Percentiles rank a stretch among this genome's conserved stretches.
phyloP scores from a whole-genome alignment of 148 eudicot genomes.

The Pouteria glomerata region DNA sequence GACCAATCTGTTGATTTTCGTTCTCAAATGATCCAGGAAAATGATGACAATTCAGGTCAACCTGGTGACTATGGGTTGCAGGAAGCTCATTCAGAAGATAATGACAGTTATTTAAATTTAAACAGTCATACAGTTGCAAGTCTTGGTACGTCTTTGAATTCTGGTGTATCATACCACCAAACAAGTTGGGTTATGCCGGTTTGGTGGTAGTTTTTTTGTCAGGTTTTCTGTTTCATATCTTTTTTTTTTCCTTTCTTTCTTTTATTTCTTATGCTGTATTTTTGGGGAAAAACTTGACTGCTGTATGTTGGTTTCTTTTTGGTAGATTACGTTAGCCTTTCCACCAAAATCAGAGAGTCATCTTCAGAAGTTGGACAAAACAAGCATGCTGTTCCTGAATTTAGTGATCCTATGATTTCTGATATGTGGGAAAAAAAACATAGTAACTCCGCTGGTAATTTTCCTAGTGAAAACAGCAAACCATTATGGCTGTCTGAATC shows the following conservation, averaged over 20 bases:
- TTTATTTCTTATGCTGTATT: not conserved
- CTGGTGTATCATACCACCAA: slow-evolving; percentile 18
- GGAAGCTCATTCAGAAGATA: slow-evolving; percentile 23
- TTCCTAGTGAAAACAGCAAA: slow-evolving; percentile 25
- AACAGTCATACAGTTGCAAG: slow-evolving; percentile 23
- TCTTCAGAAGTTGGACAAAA: slow-evolving; percentile 29
- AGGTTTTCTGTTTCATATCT: not conserved
- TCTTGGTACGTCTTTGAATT: slow-evolving; percentile 24
- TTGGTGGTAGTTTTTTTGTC: slow-evolving; percentile 20
- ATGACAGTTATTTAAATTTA: slow-evolving; percentile 19
- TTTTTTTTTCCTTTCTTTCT: not conserved
- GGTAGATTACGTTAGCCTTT: slow-evolving; percentile 34
- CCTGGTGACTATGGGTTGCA: slow-evolving; percentile 27
- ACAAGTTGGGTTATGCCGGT: slow-evolving; percentile 34
- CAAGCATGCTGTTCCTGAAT: slow-evolving; percentile 10
- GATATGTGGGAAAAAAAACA: slow-evolving; percentile 38
- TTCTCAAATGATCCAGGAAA: slow-evolving; percentile 17
- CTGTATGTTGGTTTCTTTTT: slow-evolving; percentile 6
- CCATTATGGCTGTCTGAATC: slow-evolving; percentile 39
- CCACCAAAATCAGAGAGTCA: slow-evolving; percentile 14
- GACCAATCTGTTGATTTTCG: slow-evolving; percentile 12
- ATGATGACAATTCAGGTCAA: slow-evolving; percentile 19
- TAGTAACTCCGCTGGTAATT: slow-evolving; percentile 23
- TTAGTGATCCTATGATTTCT: slow-evolving; percentile 23
- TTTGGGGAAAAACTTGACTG: not conserved